Evolutionary conservation across 2,329 filamentous ascomycete genomes (phyloP).

Genomic region (Neodidymelliopsis sp.): DNA sequence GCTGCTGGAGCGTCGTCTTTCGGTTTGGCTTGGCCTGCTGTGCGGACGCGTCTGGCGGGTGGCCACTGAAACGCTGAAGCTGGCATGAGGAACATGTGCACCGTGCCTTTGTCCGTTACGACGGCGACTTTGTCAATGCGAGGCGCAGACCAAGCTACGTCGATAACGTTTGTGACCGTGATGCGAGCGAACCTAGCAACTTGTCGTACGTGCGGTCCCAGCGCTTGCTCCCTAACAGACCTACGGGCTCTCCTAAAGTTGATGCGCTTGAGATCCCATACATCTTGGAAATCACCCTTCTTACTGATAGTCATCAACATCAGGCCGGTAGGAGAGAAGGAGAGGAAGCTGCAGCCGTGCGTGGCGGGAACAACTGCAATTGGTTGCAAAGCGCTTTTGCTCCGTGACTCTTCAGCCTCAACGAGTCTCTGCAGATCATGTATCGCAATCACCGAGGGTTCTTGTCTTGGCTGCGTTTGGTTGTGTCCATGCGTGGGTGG

Average conservation of each 20-base stretch:
- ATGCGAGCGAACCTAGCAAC: conserved; percentile 88
- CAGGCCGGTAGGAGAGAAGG: conserved; percentile 76
- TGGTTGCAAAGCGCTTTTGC: conserved; percentile 63
- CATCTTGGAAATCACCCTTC: conserved; percentile 82
- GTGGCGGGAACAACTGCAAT: conserved; percentile 74
- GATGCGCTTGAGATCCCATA: conserved; percentile 78
- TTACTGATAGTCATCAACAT: conserved; percentile 80
- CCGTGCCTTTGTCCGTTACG: conserved; percentile 92
- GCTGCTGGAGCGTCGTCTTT: conserved; percentile 45
- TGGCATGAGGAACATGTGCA: conserved; percentile 90
- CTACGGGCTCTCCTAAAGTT: conserved; percentile 54
- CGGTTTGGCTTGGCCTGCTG: conserved; percentile 31
- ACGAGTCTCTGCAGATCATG: conserved; percentile 71
- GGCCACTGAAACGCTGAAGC: conserved; percentile 87
- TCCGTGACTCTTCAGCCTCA: conserved; percentile 55
- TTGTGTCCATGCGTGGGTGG: conserved; percentile 78
- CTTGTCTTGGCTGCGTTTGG: conserved; percentile 58
- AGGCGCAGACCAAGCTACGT: conserved; percentile 85
- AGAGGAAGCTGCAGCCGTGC: conserved; percentile 81
- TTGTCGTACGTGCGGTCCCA: conserved; percentile 71
- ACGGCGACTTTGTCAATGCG: conserved; percentile 85
- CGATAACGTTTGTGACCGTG: conserved; percentile 89
- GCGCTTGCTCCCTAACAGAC: conserved; percentile 37
- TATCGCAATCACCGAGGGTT: conserved; percentile 78
- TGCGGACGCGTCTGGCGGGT: conserved; percentile 63